Conservation (phyloP, 2,329 filamentous ascomycete species). For the Cryphonectria japonica region DNA sequence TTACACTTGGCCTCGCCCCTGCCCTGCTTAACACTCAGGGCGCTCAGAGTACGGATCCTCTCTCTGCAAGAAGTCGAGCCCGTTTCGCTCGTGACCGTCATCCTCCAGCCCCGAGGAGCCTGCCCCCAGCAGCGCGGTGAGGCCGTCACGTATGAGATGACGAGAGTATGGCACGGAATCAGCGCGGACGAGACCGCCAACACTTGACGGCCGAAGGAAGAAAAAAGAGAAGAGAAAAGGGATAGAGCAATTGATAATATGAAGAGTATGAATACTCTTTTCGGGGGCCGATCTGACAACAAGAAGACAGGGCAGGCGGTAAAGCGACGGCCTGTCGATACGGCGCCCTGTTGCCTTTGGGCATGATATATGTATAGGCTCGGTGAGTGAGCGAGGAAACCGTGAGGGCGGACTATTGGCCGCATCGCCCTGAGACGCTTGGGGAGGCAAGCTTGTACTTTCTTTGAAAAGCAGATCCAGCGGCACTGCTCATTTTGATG, state of each 20-base stretch:
- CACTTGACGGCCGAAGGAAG: too few relatives aligned
- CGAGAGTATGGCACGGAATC: neutral
- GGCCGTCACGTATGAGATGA: neutral
- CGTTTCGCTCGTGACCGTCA: neutral
- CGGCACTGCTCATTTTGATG: neutral
- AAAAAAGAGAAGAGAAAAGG: neutral
- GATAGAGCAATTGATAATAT: neutral
- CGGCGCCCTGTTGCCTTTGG: neutral
- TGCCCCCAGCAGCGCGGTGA: neutral
- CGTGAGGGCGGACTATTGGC: neutral
- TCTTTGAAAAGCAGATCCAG: neutral
- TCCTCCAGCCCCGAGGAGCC: neutral
- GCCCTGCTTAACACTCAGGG: neutral
- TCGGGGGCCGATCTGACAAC: neutral
- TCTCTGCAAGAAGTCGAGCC: neutral
- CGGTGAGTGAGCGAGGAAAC: neutral
- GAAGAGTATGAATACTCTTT: neutral
- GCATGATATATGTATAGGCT: neutral
- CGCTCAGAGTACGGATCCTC: neutral
- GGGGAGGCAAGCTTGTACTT: neutral
- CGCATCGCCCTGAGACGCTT: neutral
- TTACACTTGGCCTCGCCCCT: neutral
- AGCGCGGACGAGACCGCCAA: neutral
- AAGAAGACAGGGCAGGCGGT: neutral
- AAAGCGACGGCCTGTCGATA: neutral